Evolutionary conservation across 1,139 yeast species (phyloP), one percentile per base, ranked within the genome.

Genomic region (Petasospora rhodanensis): DNA sequence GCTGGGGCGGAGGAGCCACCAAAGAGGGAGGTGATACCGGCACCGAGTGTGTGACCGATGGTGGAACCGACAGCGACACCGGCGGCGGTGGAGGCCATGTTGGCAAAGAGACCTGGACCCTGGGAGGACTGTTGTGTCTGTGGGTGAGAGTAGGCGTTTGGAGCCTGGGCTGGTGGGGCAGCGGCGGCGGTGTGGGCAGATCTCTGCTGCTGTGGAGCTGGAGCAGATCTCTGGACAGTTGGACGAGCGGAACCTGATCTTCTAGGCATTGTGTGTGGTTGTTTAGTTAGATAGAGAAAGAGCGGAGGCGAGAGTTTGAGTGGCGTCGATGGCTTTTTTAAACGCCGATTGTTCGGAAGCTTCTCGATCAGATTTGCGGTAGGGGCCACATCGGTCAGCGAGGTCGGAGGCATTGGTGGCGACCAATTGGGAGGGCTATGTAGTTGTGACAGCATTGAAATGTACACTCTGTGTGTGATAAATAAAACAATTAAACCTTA

Each of bases 51-150:
- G 70, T 91, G 98, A 42, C 98, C 98, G 41, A 89, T 79, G 45
- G 97, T 80, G 37, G 96, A 84, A 54, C 98, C 98, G 39, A 91
- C 96, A 33, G 97, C 98, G 23, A 91, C 98, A 76, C 98, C 98
- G 35, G 97, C 98, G 41, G 98, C 98, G 36, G 98, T 91, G 28
- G 95, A 73, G 20, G 97, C 97, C 97, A 91, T 91, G 65, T 91
- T 95, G 41, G 93, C 84, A 56, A 91, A 89, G 59, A 91, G 57
- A 51, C 97, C 96, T 33, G 98, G 97, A 58, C 77, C 84, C 58
- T 66, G 73, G 35, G 71, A 69, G 40, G 64, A 73, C 33, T 66
- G 65, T 22, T 58, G 54, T 19, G 71, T 63, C 38, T 64, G 64
- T 41, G 61, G 61, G 24, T 55, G 59, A 17, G 61, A 45, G 50